Conservation (phyloP, 2,329 filamentous ascomycete genomes). For the Aulographum hederae region DNA sequence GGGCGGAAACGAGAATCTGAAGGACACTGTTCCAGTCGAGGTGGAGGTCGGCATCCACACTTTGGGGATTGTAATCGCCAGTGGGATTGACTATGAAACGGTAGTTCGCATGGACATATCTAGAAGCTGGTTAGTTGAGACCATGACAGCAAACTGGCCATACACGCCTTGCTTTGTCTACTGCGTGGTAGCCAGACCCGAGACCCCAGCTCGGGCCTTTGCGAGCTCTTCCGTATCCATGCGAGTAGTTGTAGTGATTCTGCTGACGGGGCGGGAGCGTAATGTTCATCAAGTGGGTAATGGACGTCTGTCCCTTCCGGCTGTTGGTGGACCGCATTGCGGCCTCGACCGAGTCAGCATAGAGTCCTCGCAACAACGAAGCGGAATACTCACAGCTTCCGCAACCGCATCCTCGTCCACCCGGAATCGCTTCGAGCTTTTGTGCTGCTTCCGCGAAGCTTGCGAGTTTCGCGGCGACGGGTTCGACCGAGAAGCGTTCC, state of each 20-base stretch:
- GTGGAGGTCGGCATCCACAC: slow-evolving; percentile 71
- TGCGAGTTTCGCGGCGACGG: slow-evolving; percentile 56
- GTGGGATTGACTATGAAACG: slow-evolving; percentile 83
- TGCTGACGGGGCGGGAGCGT: slow-evolving; percentile 58
- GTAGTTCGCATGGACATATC: slow-evolving; percentile 91
- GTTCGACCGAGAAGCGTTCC: slow-evolving; percentile 17
- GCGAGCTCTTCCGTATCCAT: slow-evolving; percentile 30
- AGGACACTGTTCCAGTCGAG: slow-evolving; percentile 82
- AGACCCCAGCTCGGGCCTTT: slow-evolving; percentile 66
- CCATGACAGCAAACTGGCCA: neutral
- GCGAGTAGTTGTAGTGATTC: slow-evolving; percentile 36
- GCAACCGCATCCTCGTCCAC: slow-evolving; percentile 77
- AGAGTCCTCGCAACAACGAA: slow-evolving; percentile 6
- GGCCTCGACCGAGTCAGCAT: slow-evolving; percentile 22
- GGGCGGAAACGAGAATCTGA: slow-evolving; percentile 76
- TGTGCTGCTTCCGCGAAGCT: slow-evolving; percentile 62
- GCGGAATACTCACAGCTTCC: slow-evolving; percentile 45
- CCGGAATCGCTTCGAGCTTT: slow-evolving; percentile 54
- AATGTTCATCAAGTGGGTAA: slow-evolving; percentile 93
- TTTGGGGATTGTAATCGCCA: slow-evolving; percentile 62
- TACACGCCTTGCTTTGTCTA: slow-evolving; percentile 69
- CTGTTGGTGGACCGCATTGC: slow-evolving; percentile 46
- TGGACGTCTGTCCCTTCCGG: slow-evolving; percentile 85
- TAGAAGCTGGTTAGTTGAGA: slow-evolving; percentile 13
- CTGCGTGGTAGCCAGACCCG: slow-evolving; percentile 75